These are phyloP conservation scores for Fusarium anguioides DNA, from an alignment of 2,329 filamentous ascomycete genomes.

Conservation along the genomic window DNA sequence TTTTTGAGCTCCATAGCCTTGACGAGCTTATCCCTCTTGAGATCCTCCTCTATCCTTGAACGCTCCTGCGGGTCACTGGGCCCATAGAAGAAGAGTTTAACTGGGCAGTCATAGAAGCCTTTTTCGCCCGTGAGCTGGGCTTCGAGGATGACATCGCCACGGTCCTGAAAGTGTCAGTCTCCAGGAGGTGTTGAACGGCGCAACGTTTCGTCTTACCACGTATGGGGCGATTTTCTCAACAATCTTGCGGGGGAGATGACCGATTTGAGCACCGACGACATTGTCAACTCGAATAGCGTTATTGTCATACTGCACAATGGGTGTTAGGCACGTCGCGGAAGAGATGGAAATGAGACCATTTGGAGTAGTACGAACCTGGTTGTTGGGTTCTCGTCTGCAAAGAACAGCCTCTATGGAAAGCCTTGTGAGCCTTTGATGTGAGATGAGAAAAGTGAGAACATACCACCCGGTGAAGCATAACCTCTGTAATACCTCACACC, in stretches of 20 bases:
- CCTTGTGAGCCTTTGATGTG: conserved; percentile 9
- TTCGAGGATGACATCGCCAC: conserved; percentile 71
- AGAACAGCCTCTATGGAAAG: conserved; percentile 63
- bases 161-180: conserved; percentile 61
- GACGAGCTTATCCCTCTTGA: conserved; percentile 74
- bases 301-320: conserved; percentile 63
- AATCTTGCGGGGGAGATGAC: conserved; percentile 76
- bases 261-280: conserved; percentile 79
- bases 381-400: conserved; percentile 72
- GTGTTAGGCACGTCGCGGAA: background rate
- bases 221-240: conserved; percentile 79
- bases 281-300: conserved; percentile 86
- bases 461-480: conserved; percentile 66
- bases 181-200: background rate
- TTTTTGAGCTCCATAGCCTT: conserved; percentile 66
- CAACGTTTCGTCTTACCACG: conserved; percentile 61
- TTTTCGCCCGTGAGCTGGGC: conserved; percentile 75
- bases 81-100: conserved; percentile 76
- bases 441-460: background rate
- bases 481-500: conserved; percentile 71
- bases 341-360: conserved; percentile 19
- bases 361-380: conserved; percentile 56
- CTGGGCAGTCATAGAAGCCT: conserved; percentile 75
- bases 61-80: conserved; percentile 66
- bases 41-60: conserved; percentile 65